Conservation (phyloP, 495 filamentous ascomycete genomes). For the Talaromyces wortmannii region DNA sequence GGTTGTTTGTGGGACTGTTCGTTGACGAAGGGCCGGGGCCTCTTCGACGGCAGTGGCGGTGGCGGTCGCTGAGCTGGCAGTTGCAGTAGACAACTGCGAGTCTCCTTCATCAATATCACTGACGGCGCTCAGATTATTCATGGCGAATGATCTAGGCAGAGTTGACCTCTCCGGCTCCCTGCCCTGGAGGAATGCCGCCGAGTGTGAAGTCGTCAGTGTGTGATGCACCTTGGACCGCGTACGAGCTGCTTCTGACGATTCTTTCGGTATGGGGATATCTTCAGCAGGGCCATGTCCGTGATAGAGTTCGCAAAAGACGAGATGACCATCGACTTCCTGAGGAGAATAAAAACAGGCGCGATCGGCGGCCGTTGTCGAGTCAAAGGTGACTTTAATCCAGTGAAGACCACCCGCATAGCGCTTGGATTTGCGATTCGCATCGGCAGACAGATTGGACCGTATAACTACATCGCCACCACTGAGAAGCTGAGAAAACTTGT, state of each 20-base stretch:
- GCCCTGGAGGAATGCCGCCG: constrained; percentile 30
- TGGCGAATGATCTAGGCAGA: constrained; percentile 38
- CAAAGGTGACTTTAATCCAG: constrained; percentile 93
- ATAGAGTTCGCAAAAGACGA: constrained; percentile 74
- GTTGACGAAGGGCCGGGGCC: constrained; percentile 21
- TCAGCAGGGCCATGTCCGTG: constrained; percentile 59
- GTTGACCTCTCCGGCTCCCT: constrained; percentile 32
- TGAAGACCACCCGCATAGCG: constrained; percentile 69
- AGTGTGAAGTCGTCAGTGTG: constrained; percentile 21
- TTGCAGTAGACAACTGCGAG: constrained; percentile 33
- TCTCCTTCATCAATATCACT: constrained; percentile 16
- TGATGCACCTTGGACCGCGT: constrained; percentile 4
- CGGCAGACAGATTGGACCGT: constrained; percentile 51
- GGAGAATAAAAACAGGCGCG: constrained; percentile 69
- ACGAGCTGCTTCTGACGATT: constrained; percentile 23
- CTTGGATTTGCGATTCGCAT: constrained; percentile 69
- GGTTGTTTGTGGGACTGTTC: constrained; percentile 10
- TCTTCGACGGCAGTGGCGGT: constrained; percentile 23
- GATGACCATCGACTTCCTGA: constrained; percentile 66
- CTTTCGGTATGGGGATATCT: constrained; percentile 53
- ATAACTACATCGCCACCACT: constrained; percentile 57
- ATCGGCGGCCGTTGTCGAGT: constrained; percentile 72
- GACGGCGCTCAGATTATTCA: constrained; percentile 24
- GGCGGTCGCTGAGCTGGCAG: constrained; percentile 57
- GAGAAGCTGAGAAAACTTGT: constrained; percentile 51